Evolutionary conservation across 306 rosid species (phyloP), one percentile per base, ranked within the genome.

Genomic region (Dalbergia cochinchinensis): DNA sequence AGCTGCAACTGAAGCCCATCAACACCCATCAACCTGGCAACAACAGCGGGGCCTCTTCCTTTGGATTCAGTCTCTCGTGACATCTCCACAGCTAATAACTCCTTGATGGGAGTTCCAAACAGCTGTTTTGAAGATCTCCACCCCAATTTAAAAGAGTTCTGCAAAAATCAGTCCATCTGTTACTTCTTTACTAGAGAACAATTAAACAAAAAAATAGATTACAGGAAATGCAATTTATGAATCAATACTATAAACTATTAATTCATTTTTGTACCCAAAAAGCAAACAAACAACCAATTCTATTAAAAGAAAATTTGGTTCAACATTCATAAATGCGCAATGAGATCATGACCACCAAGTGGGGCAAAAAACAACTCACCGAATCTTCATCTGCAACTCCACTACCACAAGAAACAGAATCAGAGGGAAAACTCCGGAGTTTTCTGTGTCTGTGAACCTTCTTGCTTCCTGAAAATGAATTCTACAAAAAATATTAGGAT

Each of bases 21-120:
- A 64, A 95, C 93, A 79, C 99, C 99, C 99, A 95, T 95, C 93
- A 95, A 87, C 80, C 88, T 90, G 59, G 99, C 98, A 83, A 95
- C 77, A 64, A 94, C 92, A 83, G 91, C 87, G 0, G 97, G 96
- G 1, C 94, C 71, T 72, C 92, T 87, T 86, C 96, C 88, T 73
- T 87, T 89, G 57, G 87, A 80, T 76, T 91, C 92, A 34, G 81
- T 51, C 71, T 83, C 92, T 62, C 77, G 83, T 0, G 83, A 62
- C 98, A 95, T 95, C 86, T 93, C 99, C 68, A 89, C 87, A 12
- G 93, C 92, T 72, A 91, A 76, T 73, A 93, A 85, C 79, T 91
- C 85, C 87, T 92, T 92, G 55, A 92, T 88, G 4, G 97, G 95
- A 70, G 95, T 82, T 73, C 91, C 97, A 84, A 47, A 64, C 48